Conservation (phyloP, 2,329 filamentous ascomycete genomes). For the Diaporthe sp. region DNA sequence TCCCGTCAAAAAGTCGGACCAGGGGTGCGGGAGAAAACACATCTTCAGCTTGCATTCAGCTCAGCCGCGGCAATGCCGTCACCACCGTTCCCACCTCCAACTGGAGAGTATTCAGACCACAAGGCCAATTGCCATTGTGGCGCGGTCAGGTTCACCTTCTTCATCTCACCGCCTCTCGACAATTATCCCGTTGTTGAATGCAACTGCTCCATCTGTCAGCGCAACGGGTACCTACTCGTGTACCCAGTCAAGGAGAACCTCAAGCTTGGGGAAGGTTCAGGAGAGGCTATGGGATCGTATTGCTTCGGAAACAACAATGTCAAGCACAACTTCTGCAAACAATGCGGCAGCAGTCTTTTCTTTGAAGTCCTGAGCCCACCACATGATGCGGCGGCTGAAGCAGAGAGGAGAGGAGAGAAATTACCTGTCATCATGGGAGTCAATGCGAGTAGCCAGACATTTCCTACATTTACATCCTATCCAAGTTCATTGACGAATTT, state of each 20-base stretch:
- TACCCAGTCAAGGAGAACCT: conserved; percentile 27
- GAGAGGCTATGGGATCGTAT: conserved; percentile 11
- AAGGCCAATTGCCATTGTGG: conserved; percentile 31
- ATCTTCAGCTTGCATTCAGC: neutral
- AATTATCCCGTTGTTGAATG: conserved; percentile 21
- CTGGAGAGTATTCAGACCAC: conserved; percentile 17
- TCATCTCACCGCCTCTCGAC: conserved; percentile 25
- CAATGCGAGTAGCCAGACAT: neutral
- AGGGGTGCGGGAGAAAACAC: too few species aligned
- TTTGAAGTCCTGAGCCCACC: conserved; percentile 9
- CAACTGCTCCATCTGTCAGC: conserved; percentile 32
- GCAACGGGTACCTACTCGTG: conserved; percentile 30
- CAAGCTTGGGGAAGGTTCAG: neutral
- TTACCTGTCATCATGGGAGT: conserved; percentile 18
- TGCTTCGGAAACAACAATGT: conserved; percentile 13
- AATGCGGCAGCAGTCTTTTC: conserved; percentile 29
- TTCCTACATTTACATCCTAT: neutral
- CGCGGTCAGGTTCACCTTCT: conserved; percentile 22
- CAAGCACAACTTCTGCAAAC: conserved; percentile 27
- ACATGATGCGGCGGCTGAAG: neutral
- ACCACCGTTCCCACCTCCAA: conserved; percentile 21
- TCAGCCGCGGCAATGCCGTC: neutral
- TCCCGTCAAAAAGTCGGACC: neutral
- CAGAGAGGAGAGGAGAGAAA: neutral
- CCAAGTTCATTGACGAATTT: too few species aligned